Evolutionary conservation across 2,329 filamentous ascomycete genomes (phyloP), one percentile per base, ranked within the genome.

Genomic region (Xylogone sp.): DNA sequence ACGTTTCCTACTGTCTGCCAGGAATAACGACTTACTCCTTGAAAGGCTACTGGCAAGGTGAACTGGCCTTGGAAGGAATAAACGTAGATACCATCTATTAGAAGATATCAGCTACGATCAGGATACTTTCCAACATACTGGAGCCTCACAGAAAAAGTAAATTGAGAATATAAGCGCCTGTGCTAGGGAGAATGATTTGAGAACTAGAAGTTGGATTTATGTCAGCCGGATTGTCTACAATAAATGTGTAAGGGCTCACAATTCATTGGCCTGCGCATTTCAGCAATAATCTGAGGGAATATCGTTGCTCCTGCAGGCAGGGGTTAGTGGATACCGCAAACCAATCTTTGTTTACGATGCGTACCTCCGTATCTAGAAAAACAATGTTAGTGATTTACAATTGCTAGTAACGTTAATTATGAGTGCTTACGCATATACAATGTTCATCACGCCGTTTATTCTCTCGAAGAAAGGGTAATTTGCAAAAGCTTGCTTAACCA

Each of bases 1-100:
- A 48, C 45, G 19, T 52, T 52, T 42, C 46, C 46, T 19, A 48
- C 46, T 19, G 45, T 52, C 20, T 51, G 18, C 27, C 27, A 31
- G 27, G 27, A 31, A 13, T 31, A 31, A 31, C 13, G 27, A 31
- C 27, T 31, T 8, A 31, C 27, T 31, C 27, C 27, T 13, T 31
- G 27, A 31, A 31, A 31, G 8, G 27, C 27, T 7, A 31, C 27
- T 13, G 27, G 27, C 27, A 31, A 31, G 13, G 27, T 31, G 13
- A 31, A 31, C 27, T 31, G 27, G 27, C 27, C 27, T 13, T 31
- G 27, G 27, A 31, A 31, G 27, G 27, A 31, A 31, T 31, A 31
- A 13, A 31, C 27, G 13, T 31, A 31, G 27, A 31, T 13, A 7
- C 27, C 27, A 31, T 31, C 27, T 31, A 13, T 7, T 8, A 13